phyloP scores from a whole-genome alignment of 2,329 filamentous ascomycete genomes.

The Claviceps arundinis region DNA sequence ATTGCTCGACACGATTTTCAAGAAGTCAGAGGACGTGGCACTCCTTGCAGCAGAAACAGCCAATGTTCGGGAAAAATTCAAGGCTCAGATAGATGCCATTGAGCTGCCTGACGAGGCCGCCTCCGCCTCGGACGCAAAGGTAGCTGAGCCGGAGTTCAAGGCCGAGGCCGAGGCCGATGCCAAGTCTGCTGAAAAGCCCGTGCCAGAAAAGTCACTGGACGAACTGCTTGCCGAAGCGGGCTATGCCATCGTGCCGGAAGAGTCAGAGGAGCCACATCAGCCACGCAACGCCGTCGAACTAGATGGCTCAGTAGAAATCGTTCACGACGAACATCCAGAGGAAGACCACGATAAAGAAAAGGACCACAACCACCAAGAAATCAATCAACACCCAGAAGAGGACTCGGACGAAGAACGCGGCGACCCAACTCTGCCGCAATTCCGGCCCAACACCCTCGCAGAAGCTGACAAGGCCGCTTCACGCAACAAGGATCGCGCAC shows the following conservation, averaged over 20 bases:
- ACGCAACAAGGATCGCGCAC: not conserved
- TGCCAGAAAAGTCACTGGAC: constrained; percentile 15
- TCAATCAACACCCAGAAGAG: not conserved
- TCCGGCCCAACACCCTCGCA: constrained; percentile 41
- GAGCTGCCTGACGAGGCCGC: constrained; percentile 16
- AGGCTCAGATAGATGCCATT: constrained; percentile 32
- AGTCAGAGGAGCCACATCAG: constrained; percentile 11
- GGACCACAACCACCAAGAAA: not conserved
- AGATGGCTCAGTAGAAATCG: constrained; percentile 13
- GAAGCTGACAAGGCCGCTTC: constrained; percentile 8
- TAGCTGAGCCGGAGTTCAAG: not conserved
- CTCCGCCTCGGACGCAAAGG: not conserved
- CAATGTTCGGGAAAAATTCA: constrained; percentile 43
- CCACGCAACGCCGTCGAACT: constrained; percentile 21
- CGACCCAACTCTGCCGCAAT: constrained; percentile 57
- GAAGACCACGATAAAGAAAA: constrained; percentile 4
- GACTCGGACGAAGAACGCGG: constrained; percentile 18
- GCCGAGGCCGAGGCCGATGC: not conserved
- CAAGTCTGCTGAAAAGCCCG: not conserved
- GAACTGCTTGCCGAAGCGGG: constrained; percentile 30
- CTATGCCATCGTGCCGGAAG: constrained; percentile 26
- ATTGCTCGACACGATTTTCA: constrained; percentile 76
- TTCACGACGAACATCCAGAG: constrained; percentile 10
- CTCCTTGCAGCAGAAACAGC: constrained; percentile 53
- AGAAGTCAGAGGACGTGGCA: constrained; percentile 62